Conservation (phyloP, 2,329 filamentous ascomycete species). For the Ophiostoma australiae region DNA sequence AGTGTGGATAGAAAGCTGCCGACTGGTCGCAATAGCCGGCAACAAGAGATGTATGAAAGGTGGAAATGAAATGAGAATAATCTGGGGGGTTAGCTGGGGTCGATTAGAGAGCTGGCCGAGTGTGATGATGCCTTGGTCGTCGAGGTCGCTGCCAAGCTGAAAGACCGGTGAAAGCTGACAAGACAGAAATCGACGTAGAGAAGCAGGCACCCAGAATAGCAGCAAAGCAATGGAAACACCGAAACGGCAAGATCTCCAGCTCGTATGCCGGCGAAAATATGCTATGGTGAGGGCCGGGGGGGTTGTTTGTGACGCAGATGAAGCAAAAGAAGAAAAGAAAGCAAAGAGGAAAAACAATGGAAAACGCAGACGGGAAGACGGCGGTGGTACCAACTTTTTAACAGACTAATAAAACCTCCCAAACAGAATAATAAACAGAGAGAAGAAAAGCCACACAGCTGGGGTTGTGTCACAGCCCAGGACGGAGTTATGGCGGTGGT, state of each 20-base stretch:
- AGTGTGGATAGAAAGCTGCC: conserved; percentile 3
- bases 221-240: background rate
- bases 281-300: background rate
- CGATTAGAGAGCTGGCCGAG: background rate
- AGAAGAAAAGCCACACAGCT: conserved; percentile 14
- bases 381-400: conserved; percentile 22
- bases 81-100: background rate
- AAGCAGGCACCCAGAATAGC: background rate
- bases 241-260: background rate
- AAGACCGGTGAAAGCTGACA: background rate
- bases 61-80: background rate
- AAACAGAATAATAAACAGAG: conserved; percentile 12
- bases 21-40: conserved; percentile 18
- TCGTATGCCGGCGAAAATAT: background rate
- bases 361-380: conserved; percentile 12
- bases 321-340: conserved; percentile 7
- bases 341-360: background rate
- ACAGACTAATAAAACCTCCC: conserved; percentile 15
- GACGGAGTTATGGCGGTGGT: conserved; percentile 15
- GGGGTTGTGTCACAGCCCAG: conserved; percentile 21
- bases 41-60: background rate
- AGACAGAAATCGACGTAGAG: background rate
- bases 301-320: background rate
- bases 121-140: background rate
- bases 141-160: background rate